Evolutionary conservation across 352 stramenopile genomes (phyloP), one percentile per base, ranked within the genome.

Genomic region (Phytopythium oedochilum): DNA sequence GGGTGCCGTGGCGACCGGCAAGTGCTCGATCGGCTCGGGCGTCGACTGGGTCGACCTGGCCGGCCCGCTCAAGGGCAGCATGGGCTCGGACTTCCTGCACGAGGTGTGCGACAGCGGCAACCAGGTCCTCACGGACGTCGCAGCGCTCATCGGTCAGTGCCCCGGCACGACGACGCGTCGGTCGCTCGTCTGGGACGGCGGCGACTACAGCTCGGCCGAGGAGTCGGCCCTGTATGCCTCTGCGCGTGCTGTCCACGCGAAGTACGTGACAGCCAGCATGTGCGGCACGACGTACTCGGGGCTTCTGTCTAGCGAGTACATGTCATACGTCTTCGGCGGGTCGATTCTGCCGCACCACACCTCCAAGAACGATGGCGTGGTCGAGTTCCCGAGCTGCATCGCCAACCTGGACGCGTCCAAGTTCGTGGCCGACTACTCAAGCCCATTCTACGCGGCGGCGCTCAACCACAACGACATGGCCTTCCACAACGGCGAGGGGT

Each of bases 391-490:
- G 26, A 86, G 75, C 52, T 88, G 78, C 48, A 38, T 60, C 2
- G 66, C 59, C 10, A 73, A 72, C 0, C 52, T 84, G 0, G 42
- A 60, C 4, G 32, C 53, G 1, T 47, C 65, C 25, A 32, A 32
- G 29, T 86, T 82, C n/a, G 53, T 57, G 28, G 60, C 50, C 26
- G 53, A 54, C 12, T 85, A 82, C 59, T 53, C 62, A 15, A 79
- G 61, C 50, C 20, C 28, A 18, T 70, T 64, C 57, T 89, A 89
- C 48, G 45, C 64, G 46, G 60, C 67, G 12, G 60, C 66, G 44
- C 58, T 89, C 11, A 89, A 88, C 57, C 76, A 89, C 55, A 55
- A 71, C 12, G 79, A 89, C 40, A 80, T 57, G 15, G 66, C 72
- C 12, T 85, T 88, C 60, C 71, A 65, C 44, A 71, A 85, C 55